Base-by-base conservation (phyloP, 352 stramenopile species). In the Phytophthora litchii region DNA sequence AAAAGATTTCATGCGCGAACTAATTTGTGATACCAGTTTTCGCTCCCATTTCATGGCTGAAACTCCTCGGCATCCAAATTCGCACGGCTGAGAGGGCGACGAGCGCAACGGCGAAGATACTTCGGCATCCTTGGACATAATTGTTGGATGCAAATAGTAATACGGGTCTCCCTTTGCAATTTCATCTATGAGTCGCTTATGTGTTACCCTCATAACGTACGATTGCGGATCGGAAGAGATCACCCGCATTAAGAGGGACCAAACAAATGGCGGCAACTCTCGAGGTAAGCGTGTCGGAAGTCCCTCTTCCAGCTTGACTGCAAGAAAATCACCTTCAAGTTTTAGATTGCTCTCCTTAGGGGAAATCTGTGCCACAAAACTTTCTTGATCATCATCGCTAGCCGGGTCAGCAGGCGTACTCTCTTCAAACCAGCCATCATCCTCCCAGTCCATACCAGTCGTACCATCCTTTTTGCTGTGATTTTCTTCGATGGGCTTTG, bases 1-100 rank as follows among this genome's bases (percentile, higher is more conserved):
- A 25, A 92, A 92, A 36, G 74, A 84, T 36, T 89, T 92, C 80
- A 92, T 92, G 16, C 83, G 83, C 0, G 83, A 89, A 45, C 78
- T 88, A 40, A 92, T 90, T 48, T 90, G 83, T 1, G 78, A 83
- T 16, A 89, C 75, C 27, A 92, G 52, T 43, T 92, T 92, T 12
- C 77, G 78, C 29, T 87, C 77, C 78, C 78, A 90, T 23, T 84
- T 86, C 32, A 74, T 43, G 0, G 80, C 72, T 11, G 80, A 86
- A 7, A 49, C 66, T 3, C 74, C 74, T 14, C 51, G 48, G 27
- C 80, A 88, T 13, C 80, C 80, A 60, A 88, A 90, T 40, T 83
- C 75, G 38, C 80, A 92, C 0, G 34, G 19, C 3, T 43, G 55
- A 16, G 42, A 35, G 4, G 58, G 27, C 2, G 54, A 46, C 8